Evolutionary conservation across 2,329 filamentous ascomycete genomes (phyloP).

Genomic region (Microdochium trichocladiopsis): DNA sequence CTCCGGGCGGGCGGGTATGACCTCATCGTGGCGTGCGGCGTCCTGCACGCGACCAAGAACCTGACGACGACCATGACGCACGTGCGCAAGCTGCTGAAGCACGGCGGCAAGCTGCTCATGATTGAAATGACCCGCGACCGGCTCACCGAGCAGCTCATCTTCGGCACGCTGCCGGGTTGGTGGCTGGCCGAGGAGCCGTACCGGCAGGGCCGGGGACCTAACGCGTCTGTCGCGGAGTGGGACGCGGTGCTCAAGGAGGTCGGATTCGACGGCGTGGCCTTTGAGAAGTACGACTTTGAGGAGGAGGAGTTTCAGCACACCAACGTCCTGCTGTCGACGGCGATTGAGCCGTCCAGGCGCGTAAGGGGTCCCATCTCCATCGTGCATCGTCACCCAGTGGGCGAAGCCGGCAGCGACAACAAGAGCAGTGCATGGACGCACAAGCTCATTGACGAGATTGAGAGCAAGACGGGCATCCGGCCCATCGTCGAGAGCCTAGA

Average conservation of each 20-base stretch:
- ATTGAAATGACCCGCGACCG: slow-evolving; percentile 7
- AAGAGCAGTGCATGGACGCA: no score
- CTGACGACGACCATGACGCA: slow-evolving; percentile 11
- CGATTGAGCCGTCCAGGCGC: no score
- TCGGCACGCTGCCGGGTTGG: slow-evolving; percentile 9
- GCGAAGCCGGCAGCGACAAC: no score
- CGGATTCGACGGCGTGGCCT: slow-evolving; percentile 8
- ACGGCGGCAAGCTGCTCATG: slow-evolving; percentile 12
- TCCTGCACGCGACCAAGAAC: slow-evolving; percentile 12
- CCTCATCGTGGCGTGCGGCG: slow-evolving; percentile 14
- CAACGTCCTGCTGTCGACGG: no score
- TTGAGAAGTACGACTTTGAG: no score
- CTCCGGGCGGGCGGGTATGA: slow-evolving; percentile 8
- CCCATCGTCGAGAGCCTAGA: no score
- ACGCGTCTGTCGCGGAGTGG: slow-evolving; percentile 2
- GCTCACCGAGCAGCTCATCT: slow-evolving; percentile 3
- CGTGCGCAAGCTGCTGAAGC: slow-evolving; percentile 10
- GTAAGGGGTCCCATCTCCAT: no score
- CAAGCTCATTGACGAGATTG: no score
- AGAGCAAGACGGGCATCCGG: no score
- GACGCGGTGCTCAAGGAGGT: slow-evolving; percentile 1
- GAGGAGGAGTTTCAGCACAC: no score
- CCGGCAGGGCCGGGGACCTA: slow-evolving; percentile 2
- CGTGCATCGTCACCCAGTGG: no score
- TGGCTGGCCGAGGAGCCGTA: slow-evolving; percentile 5